Base-by-base conservation (phyloP, 202 grass and related monocot genomes). In the Panicum hallii region DNA sequence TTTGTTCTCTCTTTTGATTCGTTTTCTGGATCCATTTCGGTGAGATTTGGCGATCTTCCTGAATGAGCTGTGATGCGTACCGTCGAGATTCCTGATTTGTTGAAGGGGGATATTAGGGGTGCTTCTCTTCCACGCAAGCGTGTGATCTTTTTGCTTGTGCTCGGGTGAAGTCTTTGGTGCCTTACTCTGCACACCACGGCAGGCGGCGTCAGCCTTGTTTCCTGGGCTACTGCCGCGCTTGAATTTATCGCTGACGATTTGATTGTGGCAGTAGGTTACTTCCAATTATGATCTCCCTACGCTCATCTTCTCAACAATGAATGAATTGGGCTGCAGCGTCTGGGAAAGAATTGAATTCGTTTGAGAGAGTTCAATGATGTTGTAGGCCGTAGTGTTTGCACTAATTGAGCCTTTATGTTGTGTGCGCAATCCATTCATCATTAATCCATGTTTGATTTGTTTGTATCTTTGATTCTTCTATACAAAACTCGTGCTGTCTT, bases 101-200 rank as follows among this genome's bases (percentile, higher is more conserved):
- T 65, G 9, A 58, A 58, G 13, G 74, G 74, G 58, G 11, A 38
- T 83, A 74, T 67, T n/a, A 4, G 6, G 78, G 67, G 64, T 50
- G 79, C 79, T 86, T 86, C 58, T 41, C 34, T 45, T 46, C 66
- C 74, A 90, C 84, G 88, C 60, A 79, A 82, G 72, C 82, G 30
- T 17, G 49, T 69, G 49, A 22, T 67, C 40, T 46, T 34, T 20
- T 23, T 77, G 38, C 19, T 76, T 26, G 26, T 26, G 26, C 26
- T 26, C 26, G 26, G 26, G 26, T 26, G 26, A 26, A 26, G 26
- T 26, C 26, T 26, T 26, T 20, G 30, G 11, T 9, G 40, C 34
- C 14, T 82, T 58, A n/a, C 66, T 42, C 11, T 38, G 57, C 74
- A 2, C 66, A 43, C 6, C 64, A 71, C 38, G 30, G 47, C 74